These are phyloP conservation scores for Metschnikowia arizonensis DNA, from an alignment of 805 yeast species.

Conservation along the genomic window DNA sequence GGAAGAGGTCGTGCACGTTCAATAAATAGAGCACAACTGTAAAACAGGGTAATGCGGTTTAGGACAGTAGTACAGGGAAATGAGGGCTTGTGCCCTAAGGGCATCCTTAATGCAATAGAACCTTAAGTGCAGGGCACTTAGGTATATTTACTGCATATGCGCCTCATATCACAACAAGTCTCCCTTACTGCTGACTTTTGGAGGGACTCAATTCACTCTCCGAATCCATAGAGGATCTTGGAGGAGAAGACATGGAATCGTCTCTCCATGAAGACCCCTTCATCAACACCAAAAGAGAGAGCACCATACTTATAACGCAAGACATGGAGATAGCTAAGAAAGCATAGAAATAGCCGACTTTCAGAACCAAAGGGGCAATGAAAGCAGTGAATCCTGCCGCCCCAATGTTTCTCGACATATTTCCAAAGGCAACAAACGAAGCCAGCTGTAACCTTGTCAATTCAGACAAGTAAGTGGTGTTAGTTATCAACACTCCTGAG, in stretches of 20 bases:
- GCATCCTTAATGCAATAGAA: too few relatives aligned
- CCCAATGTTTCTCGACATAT: conserved; percentile 48
- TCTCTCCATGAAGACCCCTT: conserved; percentile 11
- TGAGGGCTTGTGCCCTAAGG: too few relatives aligned
- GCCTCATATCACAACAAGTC: too few relatives aligned
- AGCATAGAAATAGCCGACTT: conserved; percentile 32
- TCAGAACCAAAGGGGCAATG: conserved; percentile 29
- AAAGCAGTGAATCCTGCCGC: conserved; percentile 52
- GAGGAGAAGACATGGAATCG: background rate
- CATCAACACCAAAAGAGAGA: conserved; percentile 10
- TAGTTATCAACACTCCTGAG: conserved; percentile 52
- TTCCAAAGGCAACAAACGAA: conserved; percentile 50
- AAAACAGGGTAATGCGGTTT: too few relatives aligned
- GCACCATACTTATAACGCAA: conserved; percentile 10
- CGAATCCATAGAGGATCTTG: conserved; percentile 2
- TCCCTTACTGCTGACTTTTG: background rate
- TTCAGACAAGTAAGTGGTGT: conserved; percentile 52
- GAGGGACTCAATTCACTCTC: background rate
- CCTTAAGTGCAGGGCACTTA: too few relatives aligned
- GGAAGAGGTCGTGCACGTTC: too few relatives aligned
- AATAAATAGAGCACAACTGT: too few relatives aligned
- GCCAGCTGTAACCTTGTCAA: conserved; percentile 48
- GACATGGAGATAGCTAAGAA: conserved; percentile 10
- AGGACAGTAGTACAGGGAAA: too few relatives aligned
- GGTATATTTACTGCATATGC: too few relatives aligned